These are phyloP conservation scores for Pterulicium gracile DNA, from an alignment of 1,284 basidiomycete species.

Conservation along the genomic window DNA sequence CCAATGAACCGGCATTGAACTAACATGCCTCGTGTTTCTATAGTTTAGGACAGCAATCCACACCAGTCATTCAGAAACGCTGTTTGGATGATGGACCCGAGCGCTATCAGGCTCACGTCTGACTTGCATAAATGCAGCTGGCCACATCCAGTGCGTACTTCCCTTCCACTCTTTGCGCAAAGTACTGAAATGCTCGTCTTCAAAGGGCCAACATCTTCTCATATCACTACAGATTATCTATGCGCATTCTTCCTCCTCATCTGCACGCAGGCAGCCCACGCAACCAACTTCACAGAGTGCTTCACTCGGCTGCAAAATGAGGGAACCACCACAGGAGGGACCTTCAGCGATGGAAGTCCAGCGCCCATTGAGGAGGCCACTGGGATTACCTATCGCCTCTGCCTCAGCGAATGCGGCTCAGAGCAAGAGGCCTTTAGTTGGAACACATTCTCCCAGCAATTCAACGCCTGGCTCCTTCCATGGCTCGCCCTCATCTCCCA, in stretches of 20 bases:
- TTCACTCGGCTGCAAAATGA: slow-evolving; percentile 8
- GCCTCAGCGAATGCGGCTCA: slow-evolving; percentile 13
- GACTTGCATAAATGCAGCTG: no score
- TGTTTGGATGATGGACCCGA: no score
- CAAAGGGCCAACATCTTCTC: no score
- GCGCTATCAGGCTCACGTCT: no score
- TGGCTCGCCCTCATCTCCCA: slow-evolving; percentile 19
- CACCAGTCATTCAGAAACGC: no score
- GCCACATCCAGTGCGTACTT: no score
- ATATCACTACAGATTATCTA: no score
- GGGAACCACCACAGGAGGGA: slow-evolving; percentile 8
- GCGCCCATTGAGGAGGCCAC: slow-evolving; percentile 13
- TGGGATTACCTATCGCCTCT: slow-evolving; percentile 15
- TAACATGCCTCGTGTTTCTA: no score
- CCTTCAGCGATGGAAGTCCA: slow-evolving; percentile 11
- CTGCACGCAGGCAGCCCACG: not conserved
- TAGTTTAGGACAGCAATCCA: no score
- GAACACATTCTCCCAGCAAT: slow-evolving; percentile 16
- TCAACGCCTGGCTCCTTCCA: slow-evolving; percentile 19
- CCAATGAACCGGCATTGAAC: no score
- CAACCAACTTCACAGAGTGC: slow-evolving; percentile 11
- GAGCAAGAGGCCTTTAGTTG: slow-evolving; percentile 13
- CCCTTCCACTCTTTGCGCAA: no score
- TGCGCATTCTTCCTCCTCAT: not conserved
- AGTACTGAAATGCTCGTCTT: no score